phyloP scores from a whole-genome alignment of 1,284 basidiomycete species.

The Leccinum insolens region DNA sequence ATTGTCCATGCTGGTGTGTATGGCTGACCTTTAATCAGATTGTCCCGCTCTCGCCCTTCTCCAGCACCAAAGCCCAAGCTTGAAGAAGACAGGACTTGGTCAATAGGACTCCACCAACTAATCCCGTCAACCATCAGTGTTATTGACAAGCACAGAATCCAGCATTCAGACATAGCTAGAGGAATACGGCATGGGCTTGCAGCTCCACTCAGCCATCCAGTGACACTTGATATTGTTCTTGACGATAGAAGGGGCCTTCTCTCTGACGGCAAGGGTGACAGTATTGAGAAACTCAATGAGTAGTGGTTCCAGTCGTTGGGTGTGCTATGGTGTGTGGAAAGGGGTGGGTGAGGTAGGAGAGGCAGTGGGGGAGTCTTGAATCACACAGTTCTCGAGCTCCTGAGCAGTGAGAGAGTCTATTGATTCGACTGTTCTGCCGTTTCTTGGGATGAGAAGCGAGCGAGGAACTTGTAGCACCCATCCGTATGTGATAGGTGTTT shows the following conservation, averaged over 20 bases:
- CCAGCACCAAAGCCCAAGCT: no score
- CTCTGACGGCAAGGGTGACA: not conserved
- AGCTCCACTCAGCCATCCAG: slow-evolving; percentile 7
- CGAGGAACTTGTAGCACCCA: no score
- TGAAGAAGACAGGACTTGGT: no score
- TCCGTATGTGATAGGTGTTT: no score
- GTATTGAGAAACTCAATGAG: not conserved
- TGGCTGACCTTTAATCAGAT: no score
- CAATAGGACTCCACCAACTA: slow-evolving; percentile 1
- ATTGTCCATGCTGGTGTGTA: no score
- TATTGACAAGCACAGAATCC: not conserved
- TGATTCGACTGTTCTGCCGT: no score
- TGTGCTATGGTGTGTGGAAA: not conserved
- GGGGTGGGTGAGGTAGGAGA: not conserved
- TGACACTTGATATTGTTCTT: not conserved
- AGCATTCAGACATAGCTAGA: not conserved
- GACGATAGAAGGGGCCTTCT: not conserved
- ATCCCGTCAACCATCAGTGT: not conserved
- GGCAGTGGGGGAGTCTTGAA: not conserved
- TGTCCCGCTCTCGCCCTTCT: no score
- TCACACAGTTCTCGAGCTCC: no score
- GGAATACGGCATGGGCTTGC: not conserved
- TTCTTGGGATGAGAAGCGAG: no score
- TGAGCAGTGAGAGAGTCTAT: no score
- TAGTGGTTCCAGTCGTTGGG: not conserved